Conservation (phyloP, 2,329 filamentous ascomycete genomes). For the Alternaria dauci region DNA sequence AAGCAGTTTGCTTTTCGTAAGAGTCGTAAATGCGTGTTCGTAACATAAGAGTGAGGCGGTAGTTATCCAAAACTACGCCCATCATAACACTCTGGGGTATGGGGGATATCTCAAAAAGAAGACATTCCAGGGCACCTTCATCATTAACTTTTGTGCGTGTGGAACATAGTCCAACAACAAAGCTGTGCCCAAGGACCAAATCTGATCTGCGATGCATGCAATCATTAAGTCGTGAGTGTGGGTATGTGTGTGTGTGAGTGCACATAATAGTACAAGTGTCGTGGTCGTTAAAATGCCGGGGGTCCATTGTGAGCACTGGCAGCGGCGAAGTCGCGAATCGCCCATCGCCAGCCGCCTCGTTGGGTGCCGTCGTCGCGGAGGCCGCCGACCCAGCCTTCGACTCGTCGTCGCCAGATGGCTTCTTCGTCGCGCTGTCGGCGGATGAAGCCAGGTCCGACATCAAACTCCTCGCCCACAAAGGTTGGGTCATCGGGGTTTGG, state of each 20-base stretch:
- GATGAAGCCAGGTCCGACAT: slow-evolving; percentile 94
- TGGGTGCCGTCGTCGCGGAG: slow-evolving; percentile 56
- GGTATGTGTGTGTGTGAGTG: slow-evolving; percentile 25
- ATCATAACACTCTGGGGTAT: slow-evolving; percentile 42
- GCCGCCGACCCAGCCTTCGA: slow-evolving; percentile 80
- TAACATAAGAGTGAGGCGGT: slow-evolving; percentile 46
- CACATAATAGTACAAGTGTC: slow-evolving; percentile 20
- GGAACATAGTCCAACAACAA: slow-evolving; percentile 31
- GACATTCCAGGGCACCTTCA: slow-evolving; percentile 33
- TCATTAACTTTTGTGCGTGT: slow-evolving; percentile 33
- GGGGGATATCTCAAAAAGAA: slow-evolving; percentile 39
- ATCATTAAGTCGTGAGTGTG: slow-evolving; percentile 44
- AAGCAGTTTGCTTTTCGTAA: slow-evolving; percentile 27
- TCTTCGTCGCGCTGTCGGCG: slow-evolving; percentile 90
- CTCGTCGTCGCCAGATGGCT: slow-evolving; percentile 86
- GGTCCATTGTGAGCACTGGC: slow-evolving; percentile 34
- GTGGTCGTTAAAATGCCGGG: slow-evolving; percentile 25
- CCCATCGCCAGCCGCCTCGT: slow-evolving; percentile 76
- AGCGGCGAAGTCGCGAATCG: slow-evolving; percentile 62
- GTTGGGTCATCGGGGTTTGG: slow-evolving; percentile 39
- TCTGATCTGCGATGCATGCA: slow-evolving; percentile 32
- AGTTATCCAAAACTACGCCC: slow-evolving; percentile 36
- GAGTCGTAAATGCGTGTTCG: slow-evolving; percentile 41
- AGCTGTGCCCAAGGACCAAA: slow-evolving; percentile 29
- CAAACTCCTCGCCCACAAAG: slow-evolving; percentile 92